Evolutionary conservation across 208 protist species (phyloP), one percentile per base, ranked within the genome.

Genomic region (Naegleria lovaniensis): DNA sequence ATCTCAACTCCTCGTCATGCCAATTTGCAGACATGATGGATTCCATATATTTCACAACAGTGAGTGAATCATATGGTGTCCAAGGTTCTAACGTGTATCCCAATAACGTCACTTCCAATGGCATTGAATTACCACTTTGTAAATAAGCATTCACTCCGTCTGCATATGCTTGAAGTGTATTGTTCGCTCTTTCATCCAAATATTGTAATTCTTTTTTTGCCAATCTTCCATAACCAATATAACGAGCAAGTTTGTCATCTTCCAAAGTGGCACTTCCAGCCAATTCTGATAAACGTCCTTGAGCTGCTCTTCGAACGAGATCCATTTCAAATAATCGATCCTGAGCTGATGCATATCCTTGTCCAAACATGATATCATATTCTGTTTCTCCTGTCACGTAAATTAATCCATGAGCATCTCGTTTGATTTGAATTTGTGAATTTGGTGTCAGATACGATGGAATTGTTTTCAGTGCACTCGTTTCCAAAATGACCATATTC

Each of bases 271-370:
- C 0, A 4, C 16, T 41, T n/a, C 51, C 86, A 19, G 58, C 29
- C 11, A 76, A 41, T 43, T 89, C 86, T n/a, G 33, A 43, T n/a
- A 89, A 76, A 0, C 36, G 33, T n/a, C 86, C 86, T 5, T 43
- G 16, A 29, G 51, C 43, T 13, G 75, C 33, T 89, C 86, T 89
- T 41, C 86, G 6, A 41, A 39, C 38, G 9, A 76, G 7, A 38
- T 89, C 86, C 51, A 89, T 76, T 43, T 58, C 33, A 5, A 38
- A 58, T 4, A 89, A 25, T 76, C 51, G 59, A 9, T 76, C 33
- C 76, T 89, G 86, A 25, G 86, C 86, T n/a, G 6, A 39, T 39
- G 38, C 86, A 76, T 43, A 89, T 43, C 86, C 86, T 76, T 89
- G 86, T 29, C 25, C 51, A 43, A 89, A 89, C 9, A n/a, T 67